Evolutionary conservation across 208 protist genomes (phyloP).

Genomic region (Giardia muris): DNA sequence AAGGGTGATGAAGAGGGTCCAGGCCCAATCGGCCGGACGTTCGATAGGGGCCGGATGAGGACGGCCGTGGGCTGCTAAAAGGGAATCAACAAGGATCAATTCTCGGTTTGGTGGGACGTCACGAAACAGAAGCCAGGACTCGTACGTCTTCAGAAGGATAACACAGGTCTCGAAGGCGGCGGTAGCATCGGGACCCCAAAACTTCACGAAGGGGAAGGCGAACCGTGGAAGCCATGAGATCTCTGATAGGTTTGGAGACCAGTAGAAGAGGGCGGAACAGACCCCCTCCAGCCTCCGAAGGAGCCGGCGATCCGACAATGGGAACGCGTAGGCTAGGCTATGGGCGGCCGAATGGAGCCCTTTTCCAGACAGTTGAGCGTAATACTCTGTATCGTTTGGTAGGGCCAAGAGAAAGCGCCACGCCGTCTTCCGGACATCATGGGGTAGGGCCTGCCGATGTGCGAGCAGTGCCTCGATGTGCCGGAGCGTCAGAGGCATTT

Average conservation of each 20-base stretch:
- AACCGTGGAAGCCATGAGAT: neutral
- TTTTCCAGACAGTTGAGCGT: neutral
- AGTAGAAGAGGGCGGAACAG: neutral
- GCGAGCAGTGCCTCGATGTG: neutral
- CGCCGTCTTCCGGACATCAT: neutral
- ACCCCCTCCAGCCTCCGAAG: neutral
- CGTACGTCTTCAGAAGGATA: neutral
- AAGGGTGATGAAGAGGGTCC: neutral
- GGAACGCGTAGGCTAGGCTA: neutral
- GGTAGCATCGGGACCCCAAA: neutral
- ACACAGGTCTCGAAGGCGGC: neutral
- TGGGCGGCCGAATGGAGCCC: neutral
- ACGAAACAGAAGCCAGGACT: neutral
- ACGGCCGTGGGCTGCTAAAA: neutral
- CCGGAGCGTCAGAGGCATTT: neutral
- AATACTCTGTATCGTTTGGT: neutral
- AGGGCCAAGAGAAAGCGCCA: conserved; percentile 19
- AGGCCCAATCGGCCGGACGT: neutral
- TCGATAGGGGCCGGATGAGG: neutral
- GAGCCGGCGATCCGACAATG: neutral
- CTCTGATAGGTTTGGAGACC: neutral
- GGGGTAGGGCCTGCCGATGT: neutral
- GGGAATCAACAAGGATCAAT: neutral
- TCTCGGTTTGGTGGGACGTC: conserved; percentile 12
- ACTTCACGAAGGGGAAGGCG: conserved; percentile 23